A percentile compares a stretch with the other conserved stretches of the same genome.
These are phyloP conservation scores for Abrus precatorius DNA, from an alignment of 306 rosid genomes.

Conservation along the genomic window DNA sequence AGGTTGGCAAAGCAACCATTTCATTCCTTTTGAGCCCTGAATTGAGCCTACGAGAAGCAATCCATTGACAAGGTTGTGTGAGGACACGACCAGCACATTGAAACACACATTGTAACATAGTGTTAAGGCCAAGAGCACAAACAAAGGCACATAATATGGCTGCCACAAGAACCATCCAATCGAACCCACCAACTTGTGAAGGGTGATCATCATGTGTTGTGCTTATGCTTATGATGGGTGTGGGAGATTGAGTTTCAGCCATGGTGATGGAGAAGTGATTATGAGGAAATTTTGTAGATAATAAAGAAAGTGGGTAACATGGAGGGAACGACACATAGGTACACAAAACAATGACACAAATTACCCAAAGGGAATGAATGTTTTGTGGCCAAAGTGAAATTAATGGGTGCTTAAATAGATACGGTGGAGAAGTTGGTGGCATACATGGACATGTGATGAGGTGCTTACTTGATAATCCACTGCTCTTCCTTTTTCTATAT, in stretches of 20 bases:
- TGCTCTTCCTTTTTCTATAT: constrained; percentile 49
- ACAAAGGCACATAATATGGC: constrained; percentile 75
- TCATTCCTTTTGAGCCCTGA: constrained; percentile 78
- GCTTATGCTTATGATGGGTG: constrained; percentile 29
- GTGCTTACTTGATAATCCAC: constrained; percentile 68
- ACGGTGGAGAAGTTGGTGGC: constrained; percentile 18
- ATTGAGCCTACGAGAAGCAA: constrained; percentile 62
- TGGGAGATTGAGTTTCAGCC: constrained; percentile 47
- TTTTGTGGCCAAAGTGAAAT: neutral
- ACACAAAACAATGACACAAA: neutral
- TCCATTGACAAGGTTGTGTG: constrained; percentile 64
- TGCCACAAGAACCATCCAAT: constrained; percentile 65
- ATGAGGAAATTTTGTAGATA: constrained; percentile 8
- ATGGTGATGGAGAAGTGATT: constrained; percentile 39
- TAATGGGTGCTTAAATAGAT: constrained; percentile 28
- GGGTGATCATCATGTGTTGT: too few relatives aligned
- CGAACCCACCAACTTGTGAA: constrained; percentile 47
- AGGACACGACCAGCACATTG: constrained; percentile 65
- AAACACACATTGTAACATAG: constrained; percentile 73
- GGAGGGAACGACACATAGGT: constrained; percentile 24
- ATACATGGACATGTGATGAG: constrained; percentile 38
- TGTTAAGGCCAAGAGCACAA: constrained; percentile 83
- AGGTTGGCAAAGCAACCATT: constrained; percentile 76
- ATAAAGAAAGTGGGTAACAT: constrained; percentile 39
- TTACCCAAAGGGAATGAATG: constrained; percentile 1